These are phyloP conservation scores for Venturia nashicola DNA, from an alignment of 2,329 filamentous ascomycete species.

Conservation along the genomic window DNA sequence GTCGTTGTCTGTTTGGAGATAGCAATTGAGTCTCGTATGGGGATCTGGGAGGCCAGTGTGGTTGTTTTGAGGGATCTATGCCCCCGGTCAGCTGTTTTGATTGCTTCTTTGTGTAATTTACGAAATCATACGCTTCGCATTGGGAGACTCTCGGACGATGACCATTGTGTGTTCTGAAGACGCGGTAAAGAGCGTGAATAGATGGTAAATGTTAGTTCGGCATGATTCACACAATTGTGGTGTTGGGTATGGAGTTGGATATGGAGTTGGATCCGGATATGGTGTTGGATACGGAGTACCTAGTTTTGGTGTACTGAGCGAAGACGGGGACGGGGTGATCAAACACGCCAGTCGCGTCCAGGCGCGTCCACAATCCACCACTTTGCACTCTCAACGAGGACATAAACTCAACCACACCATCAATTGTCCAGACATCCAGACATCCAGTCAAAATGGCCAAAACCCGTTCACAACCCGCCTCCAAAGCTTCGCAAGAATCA, in stretches of 20 bases:
- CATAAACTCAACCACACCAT: neutral
- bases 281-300: too few relatives aligned
- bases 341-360: neutral
- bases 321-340: neutral
- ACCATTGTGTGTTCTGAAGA: conserved; percentile 17
- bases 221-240: neutral
- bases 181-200: neutral
- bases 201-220: neutral
- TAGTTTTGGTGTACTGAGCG: too few relatives aligned
- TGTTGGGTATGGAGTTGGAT: too few relatives aligned
- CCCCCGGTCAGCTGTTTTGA: conserved; percentile 3
- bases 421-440: neutral
- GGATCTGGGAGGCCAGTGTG: conserved; percentile 49
- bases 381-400: neutral
- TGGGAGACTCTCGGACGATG: conserved; percentile 36
- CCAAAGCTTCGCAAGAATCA: neutral
- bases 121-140: conserved; percentile 23
- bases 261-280: too few relatives aligned
- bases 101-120: neutral
- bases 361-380: neutral
- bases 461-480: neutral
- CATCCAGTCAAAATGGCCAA: neutral
- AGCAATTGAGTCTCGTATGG: conserved; percentile 50
- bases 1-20: conserved; percentile 60
- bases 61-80: conserved; percentile 25